These are phyloP conservation scores for Colletotrichum graminicola DNA, from an alignment of 2,329 filamentous ascomycete species.

Conservation along the genomic window DNA sequence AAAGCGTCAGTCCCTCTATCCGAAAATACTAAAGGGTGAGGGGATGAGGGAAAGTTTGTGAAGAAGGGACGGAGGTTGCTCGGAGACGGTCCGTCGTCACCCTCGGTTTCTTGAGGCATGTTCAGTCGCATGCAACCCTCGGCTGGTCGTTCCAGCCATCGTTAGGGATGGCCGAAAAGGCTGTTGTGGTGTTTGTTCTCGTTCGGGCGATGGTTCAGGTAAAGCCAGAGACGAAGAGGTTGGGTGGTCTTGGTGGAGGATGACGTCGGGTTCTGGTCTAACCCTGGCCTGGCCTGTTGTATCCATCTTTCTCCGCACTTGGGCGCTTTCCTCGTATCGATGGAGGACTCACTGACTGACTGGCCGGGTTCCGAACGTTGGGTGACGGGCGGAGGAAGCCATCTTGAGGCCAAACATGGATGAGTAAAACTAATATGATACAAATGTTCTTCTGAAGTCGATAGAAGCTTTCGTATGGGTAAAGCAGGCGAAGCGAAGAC, in stretches of 20 bases:
- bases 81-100: background rate
- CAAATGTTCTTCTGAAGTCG: conserved; percentile 24
- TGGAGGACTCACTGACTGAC: background rate
- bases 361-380: background rate
- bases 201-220: conserved; percentile 11
- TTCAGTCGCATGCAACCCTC: background rate
- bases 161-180: conserved; percentile 15
- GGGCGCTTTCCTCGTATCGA: background rate
- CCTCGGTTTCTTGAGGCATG: background rate
- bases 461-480: conserved; percentile 36
- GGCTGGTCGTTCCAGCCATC: background rate
- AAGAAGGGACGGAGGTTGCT: background rate
- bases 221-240: conserved; percentile 29
- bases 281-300: conserved; percentile 5
- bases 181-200: conserved; percentile 8
- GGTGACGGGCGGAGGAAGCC: background rate
- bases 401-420: conserved; percentile 3
- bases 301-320: conserved; percentile 7
- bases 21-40: background rate
- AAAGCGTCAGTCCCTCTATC: conserved; percentile 17
- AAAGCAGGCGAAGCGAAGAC: conserved; percentile 37
- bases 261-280: conserved; percentile 16
- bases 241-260: conserved; percentile 1
- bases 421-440: background rate
- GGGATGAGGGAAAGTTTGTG: background rate